Conservation (phyloP, 179 eudicot species). For the Beta macrorhiza region DNA sequence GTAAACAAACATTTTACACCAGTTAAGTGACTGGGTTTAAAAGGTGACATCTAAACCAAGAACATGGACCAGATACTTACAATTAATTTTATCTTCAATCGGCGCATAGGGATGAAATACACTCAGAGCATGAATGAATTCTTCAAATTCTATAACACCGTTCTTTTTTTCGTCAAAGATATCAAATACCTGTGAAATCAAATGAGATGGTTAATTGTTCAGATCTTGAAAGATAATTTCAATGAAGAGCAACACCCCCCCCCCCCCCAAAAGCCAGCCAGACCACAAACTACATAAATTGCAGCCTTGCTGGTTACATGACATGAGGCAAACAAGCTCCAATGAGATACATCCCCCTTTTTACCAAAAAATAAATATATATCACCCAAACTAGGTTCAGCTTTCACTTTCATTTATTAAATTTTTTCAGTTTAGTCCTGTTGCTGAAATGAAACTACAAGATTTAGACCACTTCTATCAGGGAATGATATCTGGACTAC, state of each 20-base stretch:
- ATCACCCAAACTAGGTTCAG: background rate
- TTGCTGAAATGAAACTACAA: background rate
- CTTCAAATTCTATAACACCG: slow-evolving; percentile 80
- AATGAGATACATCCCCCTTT: no score
- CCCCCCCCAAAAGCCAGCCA: background rate
- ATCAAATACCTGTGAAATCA: slow-evolving; percentile 58
- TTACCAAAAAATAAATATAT: no score
- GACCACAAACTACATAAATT: no score
- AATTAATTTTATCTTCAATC: slow-evolving; percentile 52
- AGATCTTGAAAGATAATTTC: background rate
- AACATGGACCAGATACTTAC: slow-evolving; percentile 31
- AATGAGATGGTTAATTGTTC: background rate
- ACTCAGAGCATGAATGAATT: slow-evolving; percentile 62
- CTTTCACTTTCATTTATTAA: background rate
- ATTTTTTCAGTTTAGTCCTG: background rate
- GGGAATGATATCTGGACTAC: background rate
- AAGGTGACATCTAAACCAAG: background rate
- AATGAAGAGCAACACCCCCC: background rate
- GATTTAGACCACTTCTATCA: background rate
- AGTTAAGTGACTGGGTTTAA: background rate
- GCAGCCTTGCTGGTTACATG: background rate
- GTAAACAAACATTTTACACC: background rate
- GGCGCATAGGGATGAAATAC: slow-evolving; percentile 76
- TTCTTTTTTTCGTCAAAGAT: slow-evolving; percentile 73
- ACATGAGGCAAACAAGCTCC: background rate